Evolutionary conservation across 2,329 filamentous ascomycete species (phyloP).

Genomic region (Cryphonectria naterciae): DNA sequence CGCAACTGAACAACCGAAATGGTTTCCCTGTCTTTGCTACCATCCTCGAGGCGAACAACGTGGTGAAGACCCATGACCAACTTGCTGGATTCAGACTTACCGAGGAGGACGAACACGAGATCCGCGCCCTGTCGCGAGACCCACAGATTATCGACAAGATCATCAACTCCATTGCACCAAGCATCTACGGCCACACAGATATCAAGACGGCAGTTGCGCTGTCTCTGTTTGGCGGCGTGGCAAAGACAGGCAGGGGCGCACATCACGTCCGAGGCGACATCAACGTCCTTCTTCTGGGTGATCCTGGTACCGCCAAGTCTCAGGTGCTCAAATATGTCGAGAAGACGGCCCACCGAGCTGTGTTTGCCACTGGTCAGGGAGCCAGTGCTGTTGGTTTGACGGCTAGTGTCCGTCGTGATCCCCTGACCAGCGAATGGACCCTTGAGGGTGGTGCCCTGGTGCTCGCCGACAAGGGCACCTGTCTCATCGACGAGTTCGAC

Average conservation of each 20-base stretch:
- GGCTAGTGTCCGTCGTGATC: conserved; percentile 92
- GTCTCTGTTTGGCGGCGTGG: conserved; percentile 92
- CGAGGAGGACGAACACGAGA: conserved; percentile 91
- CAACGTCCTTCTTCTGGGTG: conserved; percentile 93
- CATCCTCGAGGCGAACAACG: conserved; percentile 94
- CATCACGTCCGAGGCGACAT: conserved; percentile 96
- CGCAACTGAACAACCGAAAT: conserved; percentile 96
- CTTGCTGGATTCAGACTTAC: conserved; percentile 94
- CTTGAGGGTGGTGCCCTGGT: conserved; percentile 94
- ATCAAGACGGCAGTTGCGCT: conserved; percentile 97
- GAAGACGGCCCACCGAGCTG: conserved; percentile 93
- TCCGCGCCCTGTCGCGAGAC: conserved; percentile 85
- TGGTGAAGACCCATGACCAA: conserved; percentile 96
- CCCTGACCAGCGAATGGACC: conserved; percentile 95
- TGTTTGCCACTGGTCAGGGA: conserved; percentile 97
- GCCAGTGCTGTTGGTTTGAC: conserved; percentile 97
- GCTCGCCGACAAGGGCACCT: conserved; percentile 91
- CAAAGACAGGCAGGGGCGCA: conserved; percentile 85
- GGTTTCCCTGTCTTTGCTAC: conserved; percentile 98
- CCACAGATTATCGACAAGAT: conserved; percentile 92
- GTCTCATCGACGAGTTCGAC: conserved; percentile 98
- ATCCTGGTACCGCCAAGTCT: conserved; percentile 97
- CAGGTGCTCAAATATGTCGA: conserved; percentile 97
- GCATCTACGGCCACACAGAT: conserved; percentile 94
- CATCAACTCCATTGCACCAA: conserved; percentile 89